Evolutionary conservation across 2,329 filamentous ascomycete species (phyloP), one percentile per base, ranked within the genome.

Genomic region (Colletotrichum simmondsii): DNA sequence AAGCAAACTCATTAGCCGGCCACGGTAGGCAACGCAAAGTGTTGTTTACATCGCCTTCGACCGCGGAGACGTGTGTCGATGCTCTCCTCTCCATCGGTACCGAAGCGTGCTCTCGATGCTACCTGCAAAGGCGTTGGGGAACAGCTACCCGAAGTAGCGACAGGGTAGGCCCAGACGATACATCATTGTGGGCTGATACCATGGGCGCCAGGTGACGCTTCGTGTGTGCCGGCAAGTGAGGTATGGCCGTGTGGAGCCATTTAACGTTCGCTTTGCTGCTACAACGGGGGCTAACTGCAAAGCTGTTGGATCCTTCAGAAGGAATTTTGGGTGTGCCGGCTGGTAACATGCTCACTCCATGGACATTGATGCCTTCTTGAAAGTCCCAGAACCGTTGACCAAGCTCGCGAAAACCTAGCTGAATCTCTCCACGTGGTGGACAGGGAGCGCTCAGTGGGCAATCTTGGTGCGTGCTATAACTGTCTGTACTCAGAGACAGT

Each of bases 171-270:
- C 32, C 32, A 57, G 37, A 14, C 52, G 56, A 57, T 68, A 71
- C 66, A 71, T 73, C 64, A 63, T 71, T 70, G 73, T 75, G 74
- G 74, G 75, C 74, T 75, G 74, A 75, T 75, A 53, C 65, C 32
- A 32, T 67, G 32, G 74, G 74, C 71, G 68, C 71, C 61, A 75
- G 53, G 74, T 74, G 72, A 75, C 65, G 69, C 74, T 69, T 74
- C 65, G 64, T 64, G 69, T 61, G 60, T 65, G 60, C 68, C 72
- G 65, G 72, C 72, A 74, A 74, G 69, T 68, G 54, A 72, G 72
- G 72, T 35, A 26, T 52, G 69, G 59, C 22, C 24, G 24, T 56
- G 68, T 74, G 72, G 72, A 37, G 61, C 68, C 57, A n/a, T 62
- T 61, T n/a, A 66, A 72, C 62, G 71, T 54, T 72, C 42, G 53